Evolutionary conservation across 2,329 filamentous ascomycete species (phyloP).

Genomic region (Metarhizium rileyi): DNA sequence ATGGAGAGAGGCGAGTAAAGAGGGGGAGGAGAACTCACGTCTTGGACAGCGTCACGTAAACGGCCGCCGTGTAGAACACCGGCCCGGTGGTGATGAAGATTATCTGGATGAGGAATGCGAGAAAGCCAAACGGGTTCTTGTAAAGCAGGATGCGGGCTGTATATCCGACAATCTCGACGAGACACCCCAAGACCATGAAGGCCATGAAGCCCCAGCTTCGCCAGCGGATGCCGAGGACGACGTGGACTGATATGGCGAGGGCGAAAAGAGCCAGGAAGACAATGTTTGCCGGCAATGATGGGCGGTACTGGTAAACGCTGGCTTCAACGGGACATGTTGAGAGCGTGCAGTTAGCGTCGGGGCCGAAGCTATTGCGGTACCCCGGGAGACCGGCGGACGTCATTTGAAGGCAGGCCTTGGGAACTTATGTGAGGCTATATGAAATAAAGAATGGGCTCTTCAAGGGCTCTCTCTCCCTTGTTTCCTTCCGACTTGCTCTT

Average conservation of each 20-base stretch:
- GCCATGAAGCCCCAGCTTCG: conserved; percentile 32
- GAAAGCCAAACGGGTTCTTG: conserved; percentile 45
- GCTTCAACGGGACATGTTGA: conserved; percentile 34
- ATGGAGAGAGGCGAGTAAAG: rapidly evolving
- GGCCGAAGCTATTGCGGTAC: conserved; percentile 29
- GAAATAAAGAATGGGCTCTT: too few species aligned
- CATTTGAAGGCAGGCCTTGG: too few species aligned
- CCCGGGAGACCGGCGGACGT: background rate
- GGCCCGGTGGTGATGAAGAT: conserved; percentile 31
- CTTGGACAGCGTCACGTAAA: conserved; percentile 50
- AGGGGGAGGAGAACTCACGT: conserved; percentile 16
- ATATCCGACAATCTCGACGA: conserved; percentile 54
- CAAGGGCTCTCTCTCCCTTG: too few species aligned
- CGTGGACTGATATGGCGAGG: conserved; percentile 35
- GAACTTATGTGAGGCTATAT: too few species aligned
- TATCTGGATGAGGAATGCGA: conserved; percentile 55
- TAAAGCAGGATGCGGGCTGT: conserved; percentile 46
- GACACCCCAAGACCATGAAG: conserved; percentile 43
- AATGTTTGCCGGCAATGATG: conserved; percentile 31
- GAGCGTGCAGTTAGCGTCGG: conserved; percentile 39
- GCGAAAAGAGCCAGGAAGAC: conserved; percentile 34
- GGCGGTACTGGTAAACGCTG: conserved; percentile 38
- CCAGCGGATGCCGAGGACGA: conserved; percentile 30
- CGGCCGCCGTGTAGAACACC: conserved; percentile 43
- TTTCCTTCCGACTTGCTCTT: too few species aligned